Base-by-base conservation (phyloP, 2,329 filamentous ascomycete species). In the Xylaria arbuscula region DNA sequence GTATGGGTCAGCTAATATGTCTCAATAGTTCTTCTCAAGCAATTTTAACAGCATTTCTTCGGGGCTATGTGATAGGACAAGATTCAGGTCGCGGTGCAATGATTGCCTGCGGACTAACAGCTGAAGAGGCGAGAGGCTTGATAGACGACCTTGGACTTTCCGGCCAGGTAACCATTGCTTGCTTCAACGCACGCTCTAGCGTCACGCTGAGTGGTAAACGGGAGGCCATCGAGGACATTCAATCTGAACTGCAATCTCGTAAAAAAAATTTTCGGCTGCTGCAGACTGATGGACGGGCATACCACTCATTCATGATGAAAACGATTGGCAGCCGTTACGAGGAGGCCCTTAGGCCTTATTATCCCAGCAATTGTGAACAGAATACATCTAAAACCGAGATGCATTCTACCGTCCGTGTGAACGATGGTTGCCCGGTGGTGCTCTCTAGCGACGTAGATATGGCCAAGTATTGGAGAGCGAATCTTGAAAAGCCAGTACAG, bases 1-100 rank as follows among this genome's bases (percentile, higher is more conserved):
- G 13, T 15, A 13, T 15, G 6, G 10, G 1, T 42, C 40, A 4
- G 17, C 13, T 42, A 15, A 15, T 15, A 17, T 42, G 79, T 0
- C 62, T 70, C 1, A 65, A 78, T 6, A 68, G 15, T 2, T 15
- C 17, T 0, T 1, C 47, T 0, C 51, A 72, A 19, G 72, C 75
- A 13, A 73, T 76, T 1, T 24, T 69, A 0, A 47, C 64, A 2
- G 74, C 72, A 0, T 76, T 73, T 42, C 50, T 70, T 34, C 70
- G 76, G 1, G 76, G 76, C 1, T 57, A 13, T 13, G 58, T 67
- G 0, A 61, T 72, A 0, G 54, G 17, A 42, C 2, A 19, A 57
- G 13, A 7, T 54, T 4, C 0, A 0, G 40, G 13, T 0, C 9
- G 13, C 17, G 76, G 0, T 58, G 54, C 17, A 76, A 42, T 77